phyloP scores from a whole-genome alignment of 805 yeast genomes.

The Candida suzukii region DNA sequence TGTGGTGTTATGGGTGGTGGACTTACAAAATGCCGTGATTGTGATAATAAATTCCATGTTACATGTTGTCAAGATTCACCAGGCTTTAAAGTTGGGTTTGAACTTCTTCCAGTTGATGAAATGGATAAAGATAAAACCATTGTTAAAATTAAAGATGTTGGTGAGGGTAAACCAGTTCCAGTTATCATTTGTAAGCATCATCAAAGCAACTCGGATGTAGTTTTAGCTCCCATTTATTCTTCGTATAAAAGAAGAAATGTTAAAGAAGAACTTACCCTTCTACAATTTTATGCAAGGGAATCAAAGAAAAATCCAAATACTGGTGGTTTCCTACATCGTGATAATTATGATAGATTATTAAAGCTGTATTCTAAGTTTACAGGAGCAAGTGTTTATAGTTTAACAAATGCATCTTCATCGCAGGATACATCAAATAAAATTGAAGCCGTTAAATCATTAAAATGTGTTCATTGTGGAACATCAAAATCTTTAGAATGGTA shows the following conservation, averaged over 20 bases:
- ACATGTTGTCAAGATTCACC: conserved; percentile 52
- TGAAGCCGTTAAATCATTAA: no score
- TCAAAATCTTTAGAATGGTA: not conserved
- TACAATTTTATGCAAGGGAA: conserved; percentile 34
- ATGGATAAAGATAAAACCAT: conserved; percentile 11
- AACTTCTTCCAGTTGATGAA: conserved; percentile 22
- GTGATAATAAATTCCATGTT: conserved; percentile 37
- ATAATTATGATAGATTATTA: conserved; percentile 2
- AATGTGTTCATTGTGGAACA: not conserved
- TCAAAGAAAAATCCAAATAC: conserved; percentile 6
- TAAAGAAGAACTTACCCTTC: conserved; percentile 19
- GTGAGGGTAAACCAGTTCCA: conserved; percentile 36
- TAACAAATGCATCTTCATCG: no score
- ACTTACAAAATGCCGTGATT: conserved; percentile 37
- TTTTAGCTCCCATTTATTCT: conserved; percentile 18
- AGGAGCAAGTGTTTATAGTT: not conserved
- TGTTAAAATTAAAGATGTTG: conserved; percentile 16
- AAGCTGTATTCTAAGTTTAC: no score
- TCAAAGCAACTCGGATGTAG: not conserved
- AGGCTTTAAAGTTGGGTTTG: conserved; percentile 49
- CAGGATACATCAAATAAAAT: no score
- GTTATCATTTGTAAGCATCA: conserved; percentile 37
- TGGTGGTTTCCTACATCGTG: conserved; percentile 7
- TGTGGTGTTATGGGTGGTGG: conserved; percentile 46
- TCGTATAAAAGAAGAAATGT: conserved; percentile 24